Evolutionary conservation across 495 filamentous ascomycete genomes (phyloP).

Genomic region (Glutinoglossum americanum): DNA sequence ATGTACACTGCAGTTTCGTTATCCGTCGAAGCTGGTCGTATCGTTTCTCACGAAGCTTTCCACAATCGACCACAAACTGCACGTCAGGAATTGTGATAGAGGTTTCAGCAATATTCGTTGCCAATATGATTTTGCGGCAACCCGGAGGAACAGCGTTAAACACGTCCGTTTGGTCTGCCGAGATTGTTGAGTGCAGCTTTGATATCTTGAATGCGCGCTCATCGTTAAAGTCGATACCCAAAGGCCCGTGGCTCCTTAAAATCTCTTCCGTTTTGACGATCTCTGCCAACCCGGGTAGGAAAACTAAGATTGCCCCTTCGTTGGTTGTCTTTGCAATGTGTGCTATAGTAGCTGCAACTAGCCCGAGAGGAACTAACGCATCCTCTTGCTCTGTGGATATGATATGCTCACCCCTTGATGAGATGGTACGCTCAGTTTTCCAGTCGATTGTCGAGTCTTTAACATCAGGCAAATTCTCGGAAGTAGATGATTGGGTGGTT

Average conservation of each 20-base stretch:
- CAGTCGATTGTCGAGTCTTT: conserved; percentile 20
- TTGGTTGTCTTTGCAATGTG: conserved; percentile 27
- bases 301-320: conserved; percentile 32
- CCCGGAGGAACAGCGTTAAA: conserved; percentile 23
- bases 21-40: conserved; percentile 26
- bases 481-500: not conserved
- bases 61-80: conserved; percentile 32
- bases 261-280: conserved; percentile 20
- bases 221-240: conserved; percentile 26
- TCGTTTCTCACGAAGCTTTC: conserved; percentile 29
- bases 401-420: conserved; percentile 12
- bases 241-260: conserved; percentile 10
- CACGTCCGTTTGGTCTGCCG: conserved; percentile 24
- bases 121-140: conserved; percentile 32
- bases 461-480: not conserved
- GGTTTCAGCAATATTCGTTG: conserved; percentile 40
- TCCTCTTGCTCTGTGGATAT: conserved; percentile 21
- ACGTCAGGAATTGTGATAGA: conserved; percentile 39
- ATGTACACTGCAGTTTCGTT: conserved; percentile 24
- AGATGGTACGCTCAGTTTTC: conserved; percentile 19
- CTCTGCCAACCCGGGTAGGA: conserved; percentile 33
- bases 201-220: conserved; percentile 23
- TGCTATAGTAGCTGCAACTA: conserved; percentile 26
- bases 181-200: conserved; percentile 29
- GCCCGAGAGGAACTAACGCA: conserved; percentile 23